Conservation (phyloP, 176 grass and related monocot species). For the Lolium rigidum region DNA sequence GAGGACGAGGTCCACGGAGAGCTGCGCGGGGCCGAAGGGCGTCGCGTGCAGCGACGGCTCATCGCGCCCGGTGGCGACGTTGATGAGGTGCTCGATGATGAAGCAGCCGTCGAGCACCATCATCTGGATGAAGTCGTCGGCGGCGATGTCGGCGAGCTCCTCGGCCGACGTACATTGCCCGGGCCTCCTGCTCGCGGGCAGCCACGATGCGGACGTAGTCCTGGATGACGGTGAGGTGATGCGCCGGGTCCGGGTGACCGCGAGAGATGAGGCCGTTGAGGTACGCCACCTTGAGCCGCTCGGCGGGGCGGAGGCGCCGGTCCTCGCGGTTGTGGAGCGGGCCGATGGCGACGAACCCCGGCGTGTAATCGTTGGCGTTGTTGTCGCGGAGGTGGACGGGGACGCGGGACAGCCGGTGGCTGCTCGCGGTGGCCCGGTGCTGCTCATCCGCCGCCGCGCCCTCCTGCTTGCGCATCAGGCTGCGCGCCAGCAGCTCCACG, state of each 20-base stretch:
- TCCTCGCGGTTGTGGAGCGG: conserved; percentile 43
- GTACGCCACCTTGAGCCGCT: conserved; percentile 49
- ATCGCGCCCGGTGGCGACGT: conserved; percentile 14
- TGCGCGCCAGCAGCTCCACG: conserved; percentile 39
- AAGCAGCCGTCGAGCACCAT: conserved; percentile 64
- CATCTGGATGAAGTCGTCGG: conserved; percentile 40
- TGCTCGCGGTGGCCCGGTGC: conserved; percentile 20
- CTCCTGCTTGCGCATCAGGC: conserved; percentile 37
- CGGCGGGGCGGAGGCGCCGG: not conserved
- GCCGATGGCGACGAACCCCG: conserved; percentile 54
- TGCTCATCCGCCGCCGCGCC: conserved; percentile 41
- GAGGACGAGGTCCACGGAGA: conserved; percentile 58
- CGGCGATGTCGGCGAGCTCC: not conserved
- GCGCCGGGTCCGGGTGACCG: conserved; percentile 21
- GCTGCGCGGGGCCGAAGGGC: conserved; percentile 50
- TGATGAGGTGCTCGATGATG: conserved; percentile 61
- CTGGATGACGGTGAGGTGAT: conserved; percentile 41
- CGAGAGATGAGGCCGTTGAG: conserved; percentile 61
- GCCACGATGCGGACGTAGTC: conserved; percentile 45
- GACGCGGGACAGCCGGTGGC: conserved; percentile 39
- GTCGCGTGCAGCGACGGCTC: conserved; percentile 47
- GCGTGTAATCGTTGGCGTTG: conserved; percentile 43
- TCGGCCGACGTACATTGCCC: conserved; percentile 51
- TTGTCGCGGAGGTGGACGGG: conserved; percentile 30
- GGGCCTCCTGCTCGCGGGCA: conserved; percentile 40